Base-by-base conservation (phyloP, 768 basidiomycete genomes). In the Leccinum incarnatum region DNA sequence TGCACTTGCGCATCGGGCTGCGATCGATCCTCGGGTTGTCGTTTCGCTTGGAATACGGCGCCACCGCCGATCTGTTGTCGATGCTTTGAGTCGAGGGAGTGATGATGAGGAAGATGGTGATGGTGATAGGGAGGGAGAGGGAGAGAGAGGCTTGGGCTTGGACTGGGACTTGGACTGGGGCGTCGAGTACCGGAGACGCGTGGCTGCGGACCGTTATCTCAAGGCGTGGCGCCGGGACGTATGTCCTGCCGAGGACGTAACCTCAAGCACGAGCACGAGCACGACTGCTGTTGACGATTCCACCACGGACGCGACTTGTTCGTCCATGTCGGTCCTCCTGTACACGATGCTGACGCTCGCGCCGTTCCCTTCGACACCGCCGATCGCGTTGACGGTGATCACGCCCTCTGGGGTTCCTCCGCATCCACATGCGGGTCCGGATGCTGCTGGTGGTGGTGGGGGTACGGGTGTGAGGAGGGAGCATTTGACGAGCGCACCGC, bases 321-420 rank as follows among this genome's bases (percentile, higher is more conserved):
- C 64, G 1, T 66, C 64, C 0, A 58, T 78, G 19, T 63, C 73
- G 1, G 64, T 74, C 1, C 56, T 79, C n/a, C 67, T 78, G 14
- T 61, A 67, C 55, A 72, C 72, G 5, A 47, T 79, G 29, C n/a
- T 62, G 56, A 76, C 78, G 2, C 62, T 76, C n/a, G 48, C 19
- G 0, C 75, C 74, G 8, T 69, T 70, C 8, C 74, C 74, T 0
- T 58, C 60, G 8, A 51, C 65, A 0, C 69, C 74, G 1, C 63
- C 67, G 37, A 58, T 67, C 45, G 53, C 61, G 36, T 54, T 71
- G 45, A 64, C 55, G 14, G 54, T 62, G 17, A 51, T 72, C 46
- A 53, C 65, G 37, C 5, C 60, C 62, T 2, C 29, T 12, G 49
- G 7, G 34, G n/a, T 46, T 62, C 12, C 55, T 62, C 19, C 40